Base-by-base conservation (phyloP, 2,329 filamentous ascomycete genomes). In the Neocatenulostroma microsporum region DNA sequence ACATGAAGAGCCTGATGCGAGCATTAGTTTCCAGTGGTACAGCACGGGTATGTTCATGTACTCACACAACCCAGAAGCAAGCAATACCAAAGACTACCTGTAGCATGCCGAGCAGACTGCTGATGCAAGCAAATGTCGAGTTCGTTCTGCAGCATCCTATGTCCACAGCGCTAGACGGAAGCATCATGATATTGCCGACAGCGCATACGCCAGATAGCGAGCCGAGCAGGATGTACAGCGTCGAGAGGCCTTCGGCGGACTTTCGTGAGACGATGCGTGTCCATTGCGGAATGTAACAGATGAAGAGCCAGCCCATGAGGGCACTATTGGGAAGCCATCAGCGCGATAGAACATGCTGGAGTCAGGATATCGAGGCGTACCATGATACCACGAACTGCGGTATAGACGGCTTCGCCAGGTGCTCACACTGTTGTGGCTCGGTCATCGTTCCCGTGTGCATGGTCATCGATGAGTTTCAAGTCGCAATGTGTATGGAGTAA, bases 251-350 rank as follows among this genome's bases (percentile, higher is more conserved):
- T 62, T 91, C 87, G 12, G 88, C 89, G 10, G 85, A 91, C 42
- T 80, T 77, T 39, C 86, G 78, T 29, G 76, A 71, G 49, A 94
- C 84, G 61, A 95, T 95, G 52, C 88, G 84, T 58, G 82, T 76
- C 62, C 94, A 88, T 59, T 95, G 88, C 1, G 88, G 88, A 3
- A 94, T 73, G 63, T 95, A 95, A 24, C 88, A 95, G 40, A 94
- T 66, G 45, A 94, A 69, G 50, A 95, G 85, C 39, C 87, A 88
- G n/a, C n/a, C n/a, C n/a, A n/a, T n/a, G n/a, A n/a, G n/a, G n/a
- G n/a, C n/a, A n/a, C n/a, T n/a, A n/a, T n/a, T n/a, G n/a, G n/a
- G n/a, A n/a, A 52, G 93, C 58, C 46, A 94, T 70, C 50, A 95
- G 84, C 52, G 91, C 62, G 48, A 73, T 76, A 42, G 40, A 17